Base-by-base conservation (phyloP, 305 asterid genomes). In the Andrographis paniculata region DNA sequence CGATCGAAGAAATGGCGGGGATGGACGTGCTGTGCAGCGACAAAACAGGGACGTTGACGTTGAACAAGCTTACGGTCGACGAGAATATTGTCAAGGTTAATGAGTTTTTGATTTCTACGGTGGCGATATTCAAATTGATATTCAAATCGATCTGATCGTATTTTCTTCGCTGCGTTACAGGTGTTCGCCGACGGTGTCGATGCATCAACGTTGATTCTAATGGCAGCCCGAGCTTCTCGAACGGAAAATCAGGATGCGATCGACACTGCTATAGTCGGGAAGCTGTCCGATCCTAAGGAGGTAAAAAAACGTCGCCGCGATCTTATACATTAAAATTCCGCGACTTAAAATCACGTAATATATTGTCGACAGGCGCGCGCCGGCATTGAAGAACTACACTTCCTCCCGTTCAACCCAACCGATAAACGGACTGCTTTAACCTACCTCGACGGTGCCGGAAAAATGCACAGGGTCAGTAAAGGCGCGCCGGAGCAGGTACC, bases 1-100 rank as follows among this genome's bases (percentile, higher is more conserved):
- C 99, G 54, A 92, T 92, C 53, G 99, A 91, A 74, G 99, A 91
- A 62, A 86, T 91, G 96, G 97, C 95, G 16, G 97, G 97, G 62
- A 88, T 88, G 97, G 96, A 88, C 52, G 97, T 88, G 50, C 91
- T 88, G 37, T 88, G 97, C 76, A 88, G 97, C 42, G 97, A 88
- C 60, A 88, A 88, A 63, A 85, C 95, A 0, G 97, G 97, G 47
- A 88, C 97, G 40, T 61, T 88, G 66, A 88, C 97, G 17, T 57
- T 88, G 52, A 88, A 88, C 75, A 88, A 88, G 74, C 94, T 88
- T 39, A 82, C 93, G 0, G 99, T 87, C 60, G 99, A 91, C 64
- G 87, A 81, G 78, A 76, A 78, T 70, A 87, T 92, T 53, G 84
- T 92, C 8, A 97, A 92, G 86, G 98, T 89, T 44, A 17, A 71